Conservation (phyloP, 345 rosid species). For the Gossypium sturtianum region DNA sequence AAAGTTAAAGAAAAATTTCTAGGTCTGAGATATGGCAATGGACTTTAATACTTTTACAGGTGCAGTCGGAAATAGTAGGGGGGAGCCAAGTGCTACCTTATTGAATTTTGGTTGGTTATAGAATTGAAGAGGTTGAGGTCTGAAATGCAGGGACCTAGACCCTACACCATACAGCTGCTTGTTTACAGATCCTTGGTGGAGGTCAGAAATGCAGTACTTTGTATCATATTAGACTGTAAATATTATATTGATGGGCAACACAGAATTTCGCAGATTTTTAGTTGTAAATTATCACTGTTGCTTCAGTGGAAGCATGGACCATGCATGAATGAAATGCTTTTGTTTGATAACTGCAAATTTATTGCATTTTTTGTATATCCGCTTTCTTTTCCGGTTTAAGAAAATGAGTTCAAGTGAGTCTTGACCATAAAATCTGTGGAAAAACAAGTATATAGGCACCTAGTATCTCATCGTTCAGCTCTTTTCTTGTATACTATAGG, state of each 20-base stretch:
- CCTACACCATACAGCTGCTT: slow-evolving; percentile 12
- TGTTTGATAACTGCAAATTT: not conserved
- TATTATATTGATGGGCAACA: slow-evolving; percentile 1
- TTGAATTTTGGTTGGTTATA: slow-evolving; percentile 19
- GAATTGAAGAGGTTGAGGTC: slow-evolving; percentile 10
- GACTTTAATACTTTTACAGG: not conserved
- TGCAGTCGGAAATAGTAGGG: not conserved
- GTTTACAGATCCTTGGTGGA: slow-evolving; percentile 9
- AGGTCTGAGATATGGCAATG: slow-evolving; percentile 25
- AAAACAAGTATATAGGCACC: too few relatives aligned
- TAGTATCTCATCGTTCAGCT: too few relatives aligned
- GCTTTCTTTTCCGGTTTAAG: too few relatives aligned
- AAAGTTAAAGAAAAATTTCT: slow-evolving; percentile 36
- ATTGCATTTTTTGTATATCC: not conserved
- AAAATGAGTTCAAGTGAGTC: too few relatives aligned
- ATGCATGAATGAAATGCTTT: not conserved
- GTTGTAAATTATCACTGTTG: not conserved
- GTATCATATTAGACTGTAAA: not conserved
- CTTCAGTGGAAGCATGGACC: not conserved
- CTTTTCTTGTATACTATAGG: too few relatives aligned
- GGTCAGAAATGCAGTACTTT: not conserved
- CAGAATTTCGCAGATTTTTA: slow-evolving; percentile 2
- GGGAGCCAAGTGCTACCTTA: slow-evolving; percentile 13
- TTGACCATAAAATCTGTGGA: too few relatives aligned
- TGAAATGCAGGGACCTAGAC: too few relatives aligned